phyloP scores from a whole-genome alignment of 179 eudicot genomes.

The Spinacia oleracea region DNA sequence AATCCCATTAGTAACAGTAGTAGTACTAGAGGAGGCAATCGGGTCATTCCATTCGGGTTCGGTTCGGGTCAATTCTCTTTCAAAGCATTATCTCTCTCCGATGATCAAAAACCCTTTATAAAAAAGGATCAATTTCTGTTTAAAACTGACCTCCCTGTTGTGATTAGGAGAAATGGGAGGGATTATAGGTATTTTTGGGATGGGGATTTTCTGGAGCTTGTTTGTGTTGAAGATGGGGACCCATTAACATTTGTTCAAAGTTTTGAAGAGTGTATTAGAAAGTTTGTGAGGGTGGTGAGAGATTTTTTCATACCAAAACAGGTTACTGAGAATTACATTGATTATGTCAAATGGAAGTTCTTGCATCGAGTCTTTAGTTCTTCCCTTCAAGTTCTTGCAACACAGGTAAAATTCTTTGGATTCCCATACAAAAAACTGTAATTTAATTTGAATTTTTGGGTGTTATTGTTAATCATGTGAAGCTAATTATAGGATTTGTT shows the following conservation, averaged over 20 bases:
- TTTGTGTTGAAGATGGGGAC: constrained; percentile 36
- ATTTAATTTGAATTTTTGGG: background rate
- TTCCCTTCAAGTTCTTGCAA: constrained; percentile 98
- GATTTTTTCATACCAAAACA: constrained; percentile 75
- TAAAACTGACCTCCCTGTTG: constrained; percentile 52
- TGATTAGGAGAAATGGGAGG: constrained; percentile 44
- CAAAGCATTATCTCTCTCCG: constrained; percentile 35
- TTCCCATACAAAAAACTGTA: background rate
- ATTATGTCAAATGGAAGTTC: constrained; percentile 93
- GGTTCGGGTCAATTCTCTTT: constrained; percentile 20
- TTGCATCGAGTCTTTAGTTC: constrained; percentile 91
- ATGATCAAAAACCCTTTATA: constrained; percentile 31
- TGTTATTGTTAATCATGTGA: background rate
- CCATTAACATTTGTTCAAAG: constrained; percentile 25
- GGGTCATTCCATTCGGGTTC: no score
- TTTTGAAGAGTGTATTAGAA: constrained; percentile 48
- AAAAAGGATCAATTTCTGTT: constrained; percentile 21
- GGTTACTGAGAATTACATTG: constrained; percentile 60
- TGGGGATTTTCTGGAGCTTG: constrained; percentile 49
- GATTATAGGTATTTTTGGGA: constrained; percentile 62
- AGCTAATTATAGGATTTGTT: background rate
- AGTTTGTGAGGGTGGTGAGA: constrained; percentile 42
- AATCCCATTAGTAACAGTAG: constrained; percentile 13
- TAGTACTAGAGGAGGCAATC: constrained; percentile 2
- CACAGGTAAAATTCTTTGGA: constrained; percentile 57